These are phyloP conservation scores for Fagopyrum esculentum DNA, from an alignment of 148 eudicot species.

Conservation along the genomic window DNA sequence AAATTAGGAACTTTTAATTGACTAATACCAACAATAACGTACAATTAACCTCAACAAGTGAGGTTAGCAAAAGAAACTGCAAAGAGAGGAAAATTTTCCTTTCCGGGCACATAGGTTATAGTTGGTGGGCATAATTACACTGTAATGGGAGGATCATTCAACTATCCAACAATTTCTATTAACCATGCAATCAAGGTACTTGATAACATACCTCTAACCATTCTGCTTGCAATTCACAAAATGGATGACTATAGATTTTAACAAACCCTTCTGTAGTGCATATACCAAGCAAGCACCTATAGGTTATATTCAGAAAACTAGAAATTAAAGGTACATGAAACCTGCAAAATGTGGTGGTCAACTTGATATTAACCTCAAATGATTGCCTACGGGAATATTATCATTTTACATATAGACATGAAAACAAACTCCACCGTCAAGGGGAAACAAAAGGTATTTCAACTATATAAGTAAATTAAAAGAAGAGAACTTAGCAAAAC, in stretches of 20 bases:
- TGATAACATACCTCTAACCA: constrained; percentile 73
- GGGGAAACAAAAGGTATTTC: background rate
- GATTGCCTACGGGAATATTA: background rate
- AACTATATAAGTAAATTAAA: background rate
- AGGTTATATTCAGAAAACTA: background rate
- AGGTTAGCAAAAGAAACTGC: background rate
- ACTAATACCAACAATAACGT: background rate
- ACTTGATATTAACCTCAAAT: background rate
- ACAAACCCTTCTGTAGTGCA: constrained; percentile 77
- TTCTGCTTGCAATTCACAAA: constrained; percentile 67
- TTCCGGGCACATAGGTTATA: background rate
- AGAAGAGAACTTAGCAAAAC: background rate
- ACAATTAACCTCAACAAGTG: background rate
- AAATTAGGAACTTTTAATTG: background rate
- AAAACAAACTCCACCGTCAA: background rate
- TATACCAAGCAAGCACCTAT: constrained; percentile 88
- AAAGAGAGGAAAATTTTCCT: background rate
- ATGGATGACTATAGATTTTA: constrained; percentile 74
- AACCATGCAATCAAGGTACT: background rate
- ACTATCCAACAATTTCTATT: background rate
- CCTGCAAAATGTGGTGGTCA: background rate
- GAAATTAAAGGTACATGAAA: background rate
- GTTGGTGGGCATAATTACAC: background rate
- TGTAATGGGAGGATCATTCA: background rate
- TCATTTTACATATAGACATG: background rate